Conservation (phyloP, 2,329 filamentous ascomycete genomes). For the Chrysoporthe cubensis region DNA sequence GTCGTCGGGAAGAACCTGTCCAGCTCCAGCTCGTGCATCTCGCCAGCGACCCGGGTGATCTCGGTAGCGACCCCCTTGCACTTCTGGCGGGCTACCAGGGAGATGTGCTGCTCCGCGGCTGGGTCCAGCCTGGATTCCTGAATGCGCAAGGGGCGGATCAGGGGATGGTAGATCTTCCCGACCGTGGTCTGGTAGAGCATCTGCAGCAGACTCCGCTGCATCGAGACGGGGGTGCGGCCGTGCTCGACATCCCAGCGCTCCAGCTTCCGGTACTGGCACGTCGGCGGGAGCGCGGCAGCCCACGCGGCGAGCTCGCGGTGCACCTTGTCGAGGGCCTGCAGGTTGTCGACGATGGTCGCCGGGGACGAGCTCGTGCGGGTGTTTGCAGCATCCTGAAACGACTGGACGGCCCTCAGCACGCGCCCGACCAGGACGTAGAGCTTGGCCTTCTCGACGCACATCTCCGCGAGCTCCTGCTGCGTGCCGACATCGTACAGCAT, state of each 20-base stretch:
- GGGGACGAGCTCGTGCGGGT: slow-evolving; percentile 71
- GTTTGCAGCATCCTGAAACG: slow-evolving; percentile 72
- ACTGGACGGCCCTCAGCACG: slow-evolving; percentile 90
- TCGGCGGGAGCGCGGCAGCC: slow-evolving; percentile 71
- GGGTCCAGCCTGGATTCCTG: slow-evolving; percentile 55
- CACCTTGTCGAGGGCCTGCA: slow-evolving; percentile 75
- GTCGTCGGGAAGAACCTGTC: slow-evolving; percentile 85
- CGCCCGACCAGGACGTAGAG: slow-evolving; percentile 87
- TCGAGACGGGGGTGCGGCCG: slow-evolving; percentile 61
- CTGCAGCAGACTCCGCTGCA: slow-evolving; percentile 85
- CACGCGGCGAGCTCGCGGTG: slow-evolving; percentile 80
- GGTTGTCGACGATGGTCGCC: slow-evolving; percentile 11
- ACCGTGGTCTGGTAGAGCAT: slow-evolving; percentile 94
- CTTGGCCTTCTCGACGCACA: slow-evolving; percentile 92
- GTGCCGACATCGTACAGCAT: slow-evolving; percentile 71
- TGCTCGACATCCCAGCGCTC: slow-evolving; percentile 60
- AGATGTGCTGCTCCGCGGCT: slow-evolving; percentile 45
- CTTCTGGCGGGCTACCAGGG: slow-evolving; percentile 70
- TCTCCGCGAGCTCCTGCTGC: slow-evolving; percentile 77
- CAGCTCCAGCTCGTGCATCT: slow-evolving; percentile 72
- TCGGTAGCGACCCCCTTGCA: slow-evolving; percentile 83
- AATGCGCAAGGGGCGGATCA: slow-evolving; percentile 68
- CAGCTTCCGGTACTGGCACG: slow-evolving; percentile 69
- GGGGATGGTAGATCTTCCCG: slow-evolving; percentile 87
- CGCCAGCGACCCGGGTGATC: slow-evolving; percentile 82